Percentiles rank a stretch among this genome's conserved stretches.
These are phyloP conservation scores for Cutaneotrichosporon cutaneum DNA, from an alignment of 1,284 basidiomycete genomes.

Conservation along the genomic window DNA sequence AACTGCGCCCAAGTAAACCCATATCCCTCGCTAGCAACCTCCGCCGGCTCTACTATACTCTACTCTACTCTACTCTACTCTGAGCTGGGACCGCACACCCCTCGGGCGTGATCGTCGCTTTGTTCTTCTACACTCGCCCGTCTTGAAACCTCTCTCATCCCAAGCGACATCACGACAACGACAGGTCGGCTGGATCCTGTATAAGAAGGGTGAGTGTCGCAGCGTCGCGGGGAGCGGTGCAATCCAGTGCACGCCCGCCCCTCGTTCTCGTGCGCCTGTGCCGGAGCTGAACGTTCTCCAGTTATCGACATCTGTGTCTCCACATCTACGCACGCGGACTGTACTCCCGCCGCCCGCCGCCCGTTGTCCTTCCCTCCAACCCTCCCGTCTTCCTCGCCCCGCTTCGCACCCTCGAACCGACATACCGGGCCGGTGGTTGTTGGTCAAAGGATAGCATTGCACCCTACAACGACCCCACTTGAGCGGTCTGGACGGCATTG, in stretches of 20 bases:
- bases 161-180: neutral
- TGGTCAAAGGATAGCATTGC: neutral
- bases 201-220: neutral
- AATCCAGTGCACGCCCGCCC: too few relatives aligned
- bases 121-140: neutral
- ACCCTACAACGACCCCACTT: neutral
- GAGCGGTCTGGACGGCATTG: too few relatives aligned
- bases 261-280: neutral
- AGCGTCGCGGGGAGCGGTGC: neutral
- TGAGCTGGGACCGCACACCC: neutral
- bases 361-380: too few relatives aligned
- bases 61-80: neutral
- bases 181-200: neutral
- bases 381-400: too few relatives aligned
- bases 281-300: neutral
- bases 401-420: neutral
- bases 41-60: neutral
- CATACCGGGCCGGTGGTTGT: neutral
- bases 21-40: too few relatives aligned
- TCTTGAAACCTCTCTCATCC: neutral
- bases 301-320: neutral
- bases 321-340: neutral
- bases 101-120: neutral
- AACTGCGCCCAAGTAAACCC: neutral
- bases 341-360: too few relatives aligned